Conservation (phyloP, 108 stramenopile species). For the Nitzschia sp. region DNA sequence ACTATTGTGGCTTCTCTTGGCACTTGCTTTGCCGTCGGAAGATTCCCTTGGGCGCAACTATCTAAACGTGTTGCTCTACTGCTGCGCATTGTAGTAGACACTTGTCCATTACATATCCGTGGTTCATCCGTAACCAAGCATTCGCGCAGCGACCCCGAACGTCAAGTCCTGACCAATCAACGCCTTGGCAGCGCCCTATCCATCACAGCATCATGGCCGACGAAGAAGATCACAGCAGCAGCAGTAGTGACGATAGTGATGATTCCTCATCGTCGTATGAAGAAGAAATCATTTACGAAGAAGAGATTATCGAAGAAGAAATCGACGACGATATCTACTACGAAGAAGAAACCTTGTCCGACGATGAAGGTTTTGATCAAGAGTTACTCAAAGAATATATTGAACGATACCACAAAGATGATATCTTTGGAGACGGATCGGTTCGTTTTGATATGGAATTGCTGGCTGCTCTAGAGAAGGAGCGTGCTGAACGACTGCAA, state of each 20-base stretch:
- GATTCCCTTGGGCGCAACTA: too few species aligned
- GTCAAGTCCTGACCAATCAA: too few species aligned
- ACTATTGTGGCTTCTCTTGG: too few species aligned
- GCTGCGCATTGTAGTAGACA: too few species aligned
- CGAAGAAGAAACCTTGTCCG: constrained; percentile 1
- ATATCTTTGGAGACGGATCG: neutral
- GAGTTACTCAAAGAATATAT: constrained; percentile 9
- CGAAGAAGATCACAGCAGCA: too few species aligned
- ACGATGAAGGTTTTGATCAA: constrained; percentile 9
- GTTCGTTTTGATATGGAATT: neutral
- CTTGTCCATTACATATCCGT: too few species aligned
- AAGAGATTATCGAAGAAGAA: constrained; percentile 10
- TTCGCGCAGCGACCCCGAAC: too few species aligned
- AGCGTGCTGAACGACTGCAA: neutral
- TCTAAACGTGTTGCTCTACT: too few species aligned
- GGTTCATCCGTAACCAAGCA: too few species aligned
- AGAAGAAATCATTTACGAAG: neutral
- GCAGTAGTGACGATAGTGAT: neutral
- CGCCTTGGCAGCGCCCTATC: too few species aligned
- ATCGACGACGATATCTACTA: constrained; percentile 3
- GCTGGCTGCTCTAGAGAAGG: neutral
- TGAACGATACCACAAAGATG: neutral
- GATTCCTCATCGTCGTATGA: neutral
- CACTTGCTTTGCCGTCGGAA: too few species aligned
- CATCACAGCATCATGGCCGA: too few species aligned